Percentiles rank a stretch among this genome's conserved stretches.
Conservation (phyloP, 768 basidiomycete species). For the Pleurotus platypus region DNA sequence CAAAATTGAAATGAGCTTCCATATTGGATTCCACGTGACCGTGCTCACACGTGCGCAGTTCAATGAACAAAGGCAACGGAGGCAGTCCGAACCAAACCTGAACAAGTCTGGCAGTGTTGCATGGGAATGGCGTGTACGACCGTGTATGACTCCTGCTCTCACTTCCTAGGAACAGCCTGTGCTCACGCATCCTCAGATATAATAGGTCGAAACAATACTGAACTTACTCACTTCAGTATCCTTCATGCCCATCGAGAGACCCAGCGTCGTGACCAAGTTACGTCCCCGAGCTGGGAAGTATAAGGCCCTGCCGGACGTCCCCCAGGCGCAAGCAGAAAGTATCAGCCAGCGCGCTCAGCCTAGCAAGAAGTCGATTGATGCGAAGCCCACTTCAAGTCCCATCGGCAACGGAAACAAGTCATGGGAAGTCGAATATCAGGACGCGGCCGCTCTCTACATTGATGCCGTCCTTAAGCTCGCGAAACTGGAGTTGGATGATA, state of each 20-base stretch:
- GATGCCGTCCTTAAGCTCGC: slow-evolving; percentile 2
- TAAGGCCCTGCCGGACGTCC: not conserved
- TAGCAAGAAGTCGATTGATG: too few species aligned
- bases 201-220: not conserved
- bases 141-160: not conserved
- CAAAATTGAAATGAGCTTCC: too few species aligned
- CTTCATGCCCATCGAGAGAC: slow-evolving; percentile 1
- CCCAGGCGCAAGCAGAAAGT: not conserved
- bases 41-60: too few species aligned
- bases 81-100: too few species aligned
- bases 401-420: not conserved
- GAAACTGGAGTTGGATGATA: slow-evolving; percentile 1
- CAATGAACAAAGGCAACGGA: too few species aligned
- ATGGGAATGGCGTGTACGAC: too few species aligned
- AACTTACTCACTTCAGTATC: not conserved
- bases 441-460: not conserved
- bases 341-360: too few species aligned
- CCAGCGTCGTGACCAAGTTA: not conserved
- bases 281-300: not conserved
- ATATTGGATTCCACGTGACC: too few species aligned
- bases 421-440: not conserved
- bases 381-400: not conserved
- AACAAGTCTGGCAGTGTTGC: too few species aligned
- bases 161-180: not conserved
- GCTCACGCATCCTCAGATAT: not conserved